Base-by-base conservation (phyloP, 441 rosid species). In the Jatropha podagrica region DNA sequence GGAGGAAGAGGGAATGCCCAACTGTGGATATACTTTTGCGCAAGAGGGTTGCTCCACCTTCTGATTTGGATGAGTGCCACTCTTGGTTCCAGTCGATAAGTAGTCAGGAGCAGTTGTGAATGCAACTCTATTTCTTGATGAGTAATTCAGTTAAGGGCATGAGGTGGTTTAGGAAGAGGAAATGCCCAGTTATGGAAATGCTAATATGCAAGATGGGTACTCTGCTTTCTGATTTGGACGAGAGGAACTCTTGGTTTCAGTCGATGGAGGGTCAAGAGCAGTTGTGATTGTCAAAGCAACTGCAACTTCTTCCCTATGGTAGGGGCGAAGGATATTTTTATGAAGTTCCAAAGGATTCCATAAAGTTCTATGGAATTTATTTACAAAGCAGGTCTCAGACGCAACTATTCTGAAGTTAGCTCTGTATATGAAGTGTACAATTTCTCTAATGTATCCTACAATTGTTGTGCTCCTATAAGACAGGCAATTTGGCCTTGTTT, bases 91-190 rank as follows among this genome's bases (percentile, higher is more conserved):
- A 32, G 20, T 40, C 55, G 51, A 68, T 68, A 65, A 51, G 52
- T 27, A 42, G 41, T 26, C 38, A 32, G 32, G 44, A 54, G 13
- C 66, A 51, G 58, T 54, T 5, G 4, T 9, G 70, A 68, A 32
- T 7, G 3, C 5, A 3, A 11, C 51, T 14, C 37, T 44, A 0
- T 13, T 12, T 48, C 14, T 48, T 48, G 0, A 4, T 10, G 14
- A 48, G 15, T 48, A 48, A 32, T 32, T 32, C 32, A 32, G 32
- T 87, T 90, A 2, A 88, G 88, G 82, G 90, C 97, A 4, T 82
- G 98, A 86, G 99, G 98, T 67, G 98, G 98, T 40, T 2, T 32
- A 70, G 87, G 75, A 93, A 93, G 84, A 88, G 99, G 76, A 81
- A 82, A 69, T 90, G 78, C 65, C 89, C 94, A 2, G 75, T 88